Base-by-base conservation (phyloP, 805 yeast genomes). In the Schwanniomyces sp. region DNA sequence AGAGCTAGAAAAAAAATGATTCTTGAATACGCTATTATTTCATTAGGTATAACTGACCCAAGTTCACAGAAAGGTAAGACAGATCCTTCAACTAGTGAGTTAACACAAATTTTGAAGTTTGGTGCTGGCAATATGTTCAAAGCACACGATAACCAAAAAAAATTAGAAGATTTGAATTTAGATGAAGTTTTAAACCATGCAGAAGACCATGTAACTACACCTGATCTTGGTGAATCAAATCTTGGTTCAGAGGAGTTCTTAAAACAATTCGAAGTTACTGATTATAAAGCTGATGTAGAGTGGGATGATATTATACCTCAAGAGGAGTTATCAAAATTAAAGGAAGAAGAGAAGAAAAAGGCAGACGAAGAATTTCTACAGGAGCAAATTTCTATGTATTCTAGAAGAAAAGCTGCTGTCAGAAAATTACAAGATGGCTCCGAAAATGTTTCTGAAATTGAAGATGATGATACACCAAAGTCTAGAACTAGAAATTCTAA, bases 241-340 rank as follows among this genome's bases (percentile, higher is more conserved):
- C 76, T 94, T 46, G 99, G 99, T 50, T 96, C 98, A 48, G 99
- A 94, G 67, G 99, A 94, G 70, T 94, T 94, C 62, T 78, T 94
- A 70, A 90, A 84, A 61, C 99, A 94, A 69, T 94, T 94, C 65
- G 99, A 94, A 69, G 99, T 94, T 45, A 94, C 99, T 0, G 99
- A 94, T 64, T 95, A 91, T 67, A 94, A 94, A 72, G 98, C 99
- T 0, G 97, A 92, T 66, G 91, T 92, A 51, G 95, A 91, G 53
- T 94, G 99, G 99, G 98, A 94, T 71, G 99, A 94, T 66, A 94
- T 94, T 57, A 94, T 94, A 59, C 99, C 99, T 0, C 91, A 89
- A 54, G 96, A 88, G 40, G 99, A 94, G 66, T 75, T 95, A 53
- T 79, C 83, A 50, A 89, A 87, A 63, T 76, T 94, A 57, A 94